A percentile compares a stretch with the other conserved stretches of the same genome.
Evolutionary conservation across 768 basidiomycete species (phyloP).

Genomic region (Tylopilus felleus): DNA sequence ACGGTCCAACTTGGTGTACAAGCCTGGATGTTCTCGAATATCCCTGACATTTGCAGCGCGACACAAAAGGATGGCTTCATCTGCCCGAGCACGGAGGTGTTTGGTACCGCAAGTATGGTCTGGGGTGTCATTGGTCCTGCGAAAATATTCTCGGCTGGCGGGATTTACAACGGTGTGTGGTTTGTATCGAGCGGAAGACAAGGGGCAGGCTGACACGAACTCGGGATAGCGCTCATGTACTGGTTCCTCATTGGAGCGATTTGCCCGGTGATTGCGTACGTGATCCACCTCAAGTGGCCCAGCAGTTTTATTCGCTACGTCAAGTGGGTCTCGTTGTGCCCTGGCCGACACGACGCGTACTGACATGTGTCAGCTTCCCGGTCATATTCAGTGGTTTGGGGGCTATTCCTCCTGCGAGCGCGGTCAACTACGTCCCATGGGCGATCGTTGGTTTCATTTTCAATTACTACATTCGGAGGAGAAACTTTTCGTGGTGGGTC

Average conservation of each 20-base stretch:
- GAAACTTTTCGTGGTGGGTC: constrained; percentile 66
- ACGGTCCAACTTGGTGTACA: constrained; percentile 68
- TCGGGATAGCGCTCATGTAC: constrained; percentile 43
- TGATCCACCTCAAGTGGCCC: constrained; percentile 58
- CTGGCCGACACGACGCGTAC: not conserved
- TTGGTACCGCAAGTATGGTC: constrained; percentile 76
- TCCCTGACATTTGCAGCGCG: constrained; percentile 32
- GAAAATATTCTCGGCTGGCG: constrained; percentile 64
- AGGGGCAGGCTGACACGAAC: not conserved
- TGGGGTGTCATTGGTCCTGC: constrained; percentile 82
- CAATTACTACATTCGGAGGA: constrained; percentile 57
- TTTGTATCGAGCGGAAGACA: not conserved
- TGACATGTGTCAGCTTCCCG: constrained; percentile 33
- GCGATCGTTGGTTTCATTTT: constrained; percentile 63
- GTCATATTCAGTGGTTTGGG: constrained; percentile 56
- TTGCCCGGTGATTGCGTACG: constrained; percentile 53
- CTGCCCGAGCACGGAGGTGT: constrained; percentile 67
- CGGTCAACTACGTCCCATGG: constrained; percentile 68
- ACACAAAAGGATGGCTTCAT: constrained; percentile 51
- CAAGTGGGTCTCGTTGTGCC: constrained; percentile 43
- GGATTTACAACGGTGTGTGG: constrained; percentile 49
- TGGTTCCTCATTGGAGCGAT: constrained; percentile 79
- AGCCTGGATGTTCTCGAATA: constrained; percentile 53
- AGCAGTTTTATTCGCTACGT: constrained; percentile 57
- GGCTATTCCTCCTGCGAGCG: constrained; percentile 61